Conservation (phyloP, 805 yeast genomes). For the Scheffersomyces coipomensis region DNA sequence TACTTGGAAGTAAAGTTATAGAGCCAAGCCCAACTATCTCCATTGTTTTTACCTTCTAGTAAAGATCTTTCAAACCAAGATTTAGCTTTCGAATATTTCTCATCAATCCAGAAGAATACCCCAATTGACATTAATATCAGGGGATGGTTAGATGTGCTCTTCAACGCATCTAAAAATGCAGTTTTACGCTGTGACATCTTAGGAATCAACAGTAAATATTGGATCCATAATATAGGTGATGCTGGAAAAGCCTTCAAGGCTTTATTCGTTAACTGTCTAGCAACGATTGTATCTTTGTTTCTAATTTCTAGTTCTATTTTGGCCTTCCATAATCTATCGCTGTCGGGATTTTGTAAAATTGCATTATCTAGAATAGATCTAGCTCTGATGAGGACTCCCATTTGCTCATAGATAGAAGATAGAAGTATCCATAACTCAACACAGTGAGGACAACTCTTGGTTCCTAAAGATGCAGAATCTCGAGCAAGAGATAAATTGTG, state of each 20-base stretch:
- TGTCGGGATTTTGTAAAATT: slow-evolving; percentile 46
- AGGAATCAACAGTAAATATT: slow-evolving; percentile 46
- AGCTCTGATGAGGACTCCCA: slow-evolving; percentile 52
- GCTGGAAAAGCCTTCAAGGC: slow-evolving; percentile 60
- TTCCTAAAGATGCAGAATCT: slow-evolving; percentile 48
- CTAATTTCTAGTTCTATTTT: slow-evolving; percentile 57
- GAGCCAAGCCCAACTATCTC: slow-evolving; percentile 77
- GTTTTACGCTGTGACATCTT: slow-evolving; percentile 54
- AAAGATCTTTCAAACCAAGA: slow-evolving; percentile 76
- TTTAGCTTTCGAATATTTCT: slow-evolving; percentile 60
- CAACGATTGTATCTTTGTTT: slow-evolving; percentile 48
- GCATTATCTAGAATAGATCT: slow-evolving; percentile 74
- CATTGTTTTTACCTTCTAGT: slow-evolving; percentile 53
- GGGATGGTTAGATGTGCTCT: slow-evolving; percentile 59
- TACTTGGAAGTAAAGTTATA: slow-evolving; percentile 44
- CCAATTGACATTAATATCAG: slow-evolving; percentile 65
- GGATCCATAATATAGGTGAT: slow-evolving; percentile 66
- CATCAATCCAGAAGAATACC: slow-evolving; percentile 60
- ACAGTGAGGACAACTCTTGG: slow-evolving; percentile 43
- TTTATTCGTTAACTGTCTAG: slow-evolving; percentile 51
- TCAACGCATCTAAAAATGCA: slow-evolving; percentile 68
- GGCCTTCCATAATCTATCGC: slow-evolving; percentile 56
- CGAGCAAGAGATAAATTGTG: slow-evolving; percentile 40
- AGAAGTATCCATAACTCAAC: slow-evolving; percentile 54
- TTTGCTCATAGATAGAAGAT: slow-evolving; percentile 46